Evolutionary conservation across 164 flowering plant genomes (phyloP).

Genomic region (Pachysandra terminalis): DNA sequence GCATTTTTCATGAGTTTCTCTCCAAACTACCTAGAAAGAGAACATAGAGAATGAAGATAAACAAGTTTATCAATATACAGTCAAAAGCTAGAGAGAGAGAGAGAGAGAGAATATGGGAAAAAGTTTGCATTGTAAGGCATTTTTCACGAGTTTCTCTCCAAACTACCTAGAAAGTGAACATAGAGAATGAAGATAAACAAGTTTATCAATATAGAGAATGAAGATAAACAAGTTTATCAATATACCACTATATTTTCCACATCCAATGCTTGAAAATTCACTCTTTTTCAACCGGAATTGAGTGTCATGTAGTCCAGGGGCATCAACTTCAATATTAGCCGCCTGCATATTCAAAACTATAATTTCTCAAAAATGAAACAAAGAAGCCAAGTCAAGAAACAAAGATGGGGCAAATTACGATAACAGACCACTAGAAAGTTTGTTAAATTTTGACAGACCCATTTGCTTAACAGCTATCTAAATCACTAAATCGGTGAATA

Average conservation of each 20-base stretch:
- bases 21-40: too few relatives aligned
- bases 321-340: constrained; percentile 67
- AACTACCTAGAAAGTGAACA: too few relatives aligned
- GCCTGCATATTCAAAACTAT: constrained; percentile 42
- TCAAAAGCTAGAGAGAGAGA: neutral
- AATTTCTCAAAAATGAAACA: neutral
- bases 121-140: too few relatives aligned
- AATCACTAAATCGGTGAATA: too few relatives aligned
- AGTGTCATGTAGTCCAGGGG: constrained; percentile 51
- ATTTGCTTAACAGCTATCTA: neutral
- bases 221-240: neutral
- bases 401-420: too few relatives aligned
- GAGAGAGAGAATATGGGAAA: constrained; percentile 2
- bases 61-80: constrained; percentile 35
- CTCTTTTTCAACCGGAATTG: constrained; percentile 52
- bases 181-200: neutral
- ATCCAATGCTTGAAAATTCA: constrained; percentile 43
- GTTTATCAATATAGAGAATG: neutral
- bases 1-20: too few relatives aligned
- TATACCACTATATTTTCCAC: constrained; percentile 82
- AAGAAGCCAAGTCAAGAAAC: neutral
- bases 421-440: too few relatives aligned
- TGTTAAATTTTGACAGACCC: neutral
- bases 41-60: too few relatives aligned
- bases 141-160: too few relatives aligned